Evolutionary conservation across 768 basidiomycete genomes (phyloP).

Genomic region (Flagelloscypha sp.): DNA sequence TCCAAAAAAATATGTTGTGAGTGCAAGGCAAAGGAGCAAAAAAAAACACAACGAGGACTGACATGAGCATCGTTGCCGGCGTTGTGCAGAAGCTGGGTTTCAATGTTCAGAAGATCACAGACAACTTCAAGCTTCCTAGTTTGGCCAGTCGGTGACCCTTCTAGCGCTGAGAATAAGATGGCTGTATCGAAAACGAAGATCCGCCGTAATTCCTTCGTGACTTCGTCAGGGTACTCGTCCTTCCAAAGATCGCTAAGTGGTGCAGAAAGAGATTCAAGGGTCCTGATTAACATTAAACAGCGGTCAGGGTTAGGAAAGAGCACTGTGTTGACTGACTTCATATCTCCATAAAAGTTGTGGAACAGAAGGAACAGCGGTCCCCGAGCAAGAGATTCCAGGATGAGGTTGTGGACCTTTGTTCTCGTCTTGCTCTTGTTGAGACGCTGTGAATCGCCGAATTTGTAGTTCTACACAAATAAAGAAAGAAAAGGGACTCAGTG

Average conservation of each 20-base stretch:
- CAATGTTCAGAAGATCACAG: slow-evolving; percentile 55
- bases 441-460: slow-evolving; percentile 36
- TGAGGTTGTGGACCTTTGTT: slow-evolving; percentile 28
- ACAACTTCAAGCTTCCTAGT: slow-evolving; percentile 50
- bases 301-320: too few species aligned
- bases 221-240: slow-evolving; percentile 35
- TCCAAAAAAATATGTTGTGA: neutral
- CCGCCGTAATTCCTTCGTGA: too few species aligned
- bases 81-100: slow-evolving; percentile 59
- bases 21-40: slow-evolving; percentile 1
- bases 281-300: too few species aligned
- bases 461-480: slow-evolving; percentile 27
- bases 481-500: neutral
- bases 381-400: slow-evolving; percentile 18
- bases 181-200: slow-evolving; percentile 66
- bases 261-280: too few species aligned
- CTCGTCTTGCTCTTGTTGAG: slow-evolving; percentile 33
- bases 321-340: too few species aligned
- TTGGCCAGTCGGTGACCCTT: slow-evolving; percentile 48
- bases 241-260: slow-evolving; percentile 29
- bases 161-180: slow-evolving; percentile 66
- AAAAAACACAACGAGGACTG: slow-evolving; percentile 21
- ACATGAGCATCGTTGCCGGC: slow-evolving; percentile 85
- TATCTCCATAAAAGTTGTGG: slow-evolving; percentile 47
- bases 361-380: slow-evolving; percentile 50